Percentiles rank a stretch among this genome's conserved stretches.
These are phyloP conservation scores for Trichoderma atroviride DNA, from an alignment of 2,329 filamentous ascomycete genomes.

Conservation along the genomic window DNA sequence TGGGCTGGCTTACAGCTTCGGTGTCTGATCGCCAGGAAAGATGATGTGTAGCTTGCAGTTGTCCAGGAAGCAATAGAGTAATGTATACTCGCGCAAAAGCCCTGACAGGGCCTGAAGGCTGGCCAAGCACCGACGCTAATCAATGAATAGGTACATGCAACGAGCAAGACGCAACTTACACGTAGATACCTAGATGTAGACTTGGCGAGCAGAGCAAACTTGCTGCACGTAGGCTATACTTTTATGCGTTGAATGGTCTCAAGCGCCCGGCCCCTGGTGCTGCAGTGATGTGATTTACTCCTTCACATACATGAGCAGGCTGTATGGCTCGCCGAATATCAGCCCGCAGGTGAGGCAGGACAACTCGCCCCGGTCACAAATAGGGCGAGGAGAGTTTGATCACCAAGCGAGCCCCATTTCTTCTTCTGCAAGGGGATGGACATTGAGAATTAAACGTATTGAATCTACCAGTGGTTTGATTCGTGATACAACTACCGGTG, in stretches of 20 bases:
- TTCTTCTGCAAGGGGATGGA: background rate
- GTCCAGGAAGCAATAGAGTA: background rate
- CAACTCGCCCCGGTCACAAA: background rate
- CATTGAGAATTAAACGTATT: too few species aligned
- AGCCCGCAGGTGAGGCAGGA: background rate
- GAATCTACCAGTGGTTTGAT: too few species aligned
- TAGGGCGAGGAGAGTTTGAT: background rate
- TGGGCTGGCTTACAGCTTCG: background rate
- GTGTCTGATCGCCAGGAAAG: background rate
- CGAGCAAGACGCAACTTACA: background rate
- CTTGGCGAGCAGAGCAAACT: background rate
- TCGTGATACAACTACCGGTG: background rate
- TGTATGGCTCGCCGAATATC: background rate
- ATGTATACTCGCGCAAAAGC: background rate
- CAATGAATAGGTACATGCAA: background rate
- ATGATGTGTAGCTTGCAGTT: background rate
- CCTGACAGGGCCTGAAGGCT: background rate
- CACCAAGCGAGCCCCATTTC: background rate
- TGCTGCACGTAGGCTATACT: background rate
- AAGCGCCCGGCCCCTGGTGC: background rate
- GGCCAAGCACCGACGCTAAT: background rate
- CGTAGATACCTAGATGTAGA: too few species aligned
- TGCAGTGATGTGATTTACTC: background rate
- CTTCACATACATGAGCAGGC: background rate
- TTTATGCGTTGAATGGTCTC: background rate